These are phyloP conservation scores for Eucalyptus brandiana DNA, from an alignment of 345 rosid species.

Conservation along the genomic window DNA sequence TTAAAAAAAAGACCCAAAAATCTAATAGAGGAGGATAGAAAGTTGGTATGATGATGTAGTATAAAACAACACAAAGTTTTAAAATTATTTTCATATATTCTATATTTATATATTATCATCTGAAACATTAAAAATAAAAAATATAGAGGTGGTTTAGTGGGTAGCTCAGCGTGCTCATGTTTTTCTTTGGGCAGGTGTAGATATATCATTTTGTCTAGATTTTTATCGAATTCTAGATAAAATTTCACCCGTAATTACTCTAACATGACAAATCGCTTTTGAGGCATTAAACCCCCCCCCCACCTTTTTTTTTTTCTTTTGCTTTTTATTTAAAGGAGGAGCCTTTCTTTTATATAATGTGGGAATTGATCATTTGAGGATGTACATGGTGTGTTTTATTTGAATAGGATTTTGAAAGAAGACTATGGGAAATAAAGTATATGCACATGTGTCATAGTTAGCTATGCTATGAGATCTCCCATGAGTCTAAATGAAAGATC, in stretches of 20 bases:
- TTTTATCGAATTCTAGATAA: neutral
- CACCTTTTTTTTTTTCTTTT: too few relatives aligned
- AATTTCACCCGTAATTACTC: neutral
- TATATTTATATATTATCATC: neutral
- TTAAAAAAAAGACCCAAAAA: neutral
- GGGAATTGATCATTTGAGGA: neutral
- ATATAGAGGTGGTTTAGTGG: neutral
- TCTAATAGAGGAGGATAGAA: neutral
- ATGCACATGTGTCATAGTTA: neutral
- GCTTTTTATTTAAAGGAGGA: neutral
- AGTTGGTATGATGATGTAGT: neutral
- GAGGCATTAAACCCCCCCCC: neutral
- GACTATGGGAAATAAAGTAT: neutral
- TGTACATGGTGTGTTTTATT: neutral
- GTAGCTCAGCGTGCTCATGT: neutral
- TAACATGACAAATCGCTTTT: neutral
- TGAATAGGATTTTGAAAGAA: neutral
- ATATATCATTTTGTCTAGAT: neutral
- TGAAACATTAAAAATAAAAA: neutral
- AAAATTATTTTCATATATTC: neutral
- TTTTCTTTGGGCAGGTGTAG: neutral
- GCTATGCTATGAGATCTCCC: neutral
- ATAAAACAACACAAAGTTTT: neutral
- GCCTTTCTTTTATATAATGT: neutral
- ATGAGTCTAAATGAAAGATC: neutral